phyloP scores from a whole-genome alignment of 768 basidiomycete genomes.

The Hydnomerulius pinastri region DNA sequence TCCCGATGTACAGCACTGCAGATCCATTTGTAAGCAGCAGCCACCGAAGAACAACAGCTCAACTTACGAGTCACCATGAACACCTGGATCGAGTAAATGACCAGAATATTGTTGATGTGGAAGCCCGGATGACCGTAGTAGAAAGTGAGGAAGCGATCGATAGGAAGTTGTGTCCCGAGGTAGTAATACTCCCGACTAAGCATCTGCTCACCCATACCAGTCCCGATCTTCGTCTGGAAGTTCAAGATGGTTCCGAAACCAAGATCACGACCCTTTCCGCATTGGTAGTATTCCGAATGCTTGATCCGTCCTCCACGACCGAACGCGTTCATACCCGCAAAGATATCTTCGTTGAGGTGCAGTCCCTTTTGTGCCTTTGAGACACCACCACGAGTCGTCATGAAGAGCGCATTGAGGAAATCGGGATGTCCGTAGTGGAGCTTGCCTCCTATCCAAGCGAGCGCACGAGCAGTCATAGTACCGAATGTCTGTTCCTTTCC shows the following conservation, averaged over 20 bases:
- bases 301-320: conserved; percentile 98
- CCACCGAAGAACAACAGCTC: background rate
- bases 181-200: conserved; percentile 99
- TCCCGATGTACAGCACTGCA: conserved; percentile 90
- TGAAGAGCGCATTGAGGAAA: conserved; percentile 97
- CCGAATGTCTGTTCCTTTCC: conserved; percentile 99
- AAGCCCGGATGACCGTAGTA: conserved; percentile 99
- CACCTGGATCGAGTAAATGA: conserved; percentile 96
- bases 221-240: conserved; percentile 99
- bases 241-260: conserved; percentile 99
- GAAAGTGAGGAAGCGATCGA: conserved; percentile 99
- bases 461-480: conserved; percentile 92
- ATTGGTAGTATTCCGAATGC: conserved; percentile 99
- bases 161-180: conserved; percentile 94
- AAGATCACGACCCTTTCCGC: conserved; percentile 98
- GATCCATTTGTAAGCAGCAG: conserved; percentile 10
- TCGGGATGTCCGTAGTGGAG: conserved; percentile 99
- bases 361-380: conserved; percentile 99
- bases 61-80: conserved; percentile 93
- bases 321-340: conserved; percentile 99
- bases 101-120: conserved; percentile 99
- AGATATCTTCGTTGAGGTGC: conserved; percentile 99
- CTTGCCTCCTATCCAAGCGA: conserved; percentile 98
- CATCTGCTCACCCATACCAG: conserved; percentile 99
- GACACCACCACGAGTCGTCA: conserved; percentile 98